Percentiles rank a stretch among this genome's conserved stretches.
These are phyloP conservation scores for Mycena crocata DNA, from an alignment of 768 basidiomycete species.

Conservation along the genomic window DNA sequence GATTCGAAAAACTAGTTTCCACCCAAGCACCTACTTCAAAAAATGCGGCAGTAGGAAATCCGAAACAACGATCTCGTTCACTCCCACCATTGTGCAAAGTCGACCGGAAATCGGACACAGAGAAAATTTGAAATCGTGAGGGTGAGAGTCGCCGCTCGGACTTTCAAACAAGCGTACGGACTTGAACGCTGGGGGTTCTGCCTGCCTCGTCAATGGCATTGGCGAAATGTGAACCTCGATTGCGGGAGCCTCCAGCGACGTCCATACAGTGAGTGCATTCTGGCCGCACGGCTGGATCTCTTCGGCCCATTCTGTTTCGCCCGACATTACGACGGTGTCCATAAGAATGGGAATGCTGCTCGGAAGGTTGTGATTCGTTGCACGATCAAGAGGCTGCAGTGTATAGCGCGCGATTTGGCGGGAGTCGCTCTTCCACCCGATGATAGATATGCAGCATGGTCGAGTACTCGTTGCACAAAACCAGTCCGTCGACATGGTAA, in stretches of 20 bases:
- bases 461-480: not conserved
- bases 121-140: slow-evolving; percentile 3
- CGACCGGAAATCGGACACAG: slow-evolving; percentile 6
- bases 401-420: slow-evolving; percentile 19
- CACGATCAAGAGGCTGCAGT: slow-evolving; percentile 5
- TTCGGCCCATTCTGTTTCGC: not conserved
- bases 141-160: not conserved
- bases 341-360: slow-evolving; percentile 16
- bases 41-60: slow-evolving; percentile 10
- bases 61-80: slow-evolving; percentile 11
- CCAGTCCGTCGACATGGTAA: slow-evolving; percentile 1
- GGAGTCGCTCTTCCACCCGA: not conserved
- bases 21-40: too few species aligned
- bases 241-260: not conserved
- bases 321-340: not conserved
- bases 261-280: not conserved
- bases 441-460: slow-evolving; percentile 4
- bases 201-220: slow-evolving; percentile 4
- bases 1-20: too few species aligned
- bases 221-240: slow-evolving; percentile 8
- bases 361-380: slow-evolving; percentile 5
- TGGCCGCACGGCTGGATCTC: slow-evolving; percentile 14
- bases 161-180: slow-evolving; percentile 3
- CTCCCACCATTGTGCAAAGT: slow-evolving; percentile 2
- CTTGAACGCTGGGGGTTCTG: not conserved